Evolutionary conservation across 495 filamentous ascomycete genomes (phyloP).

Genomic region (Aspergillus ostianus): DNA sequence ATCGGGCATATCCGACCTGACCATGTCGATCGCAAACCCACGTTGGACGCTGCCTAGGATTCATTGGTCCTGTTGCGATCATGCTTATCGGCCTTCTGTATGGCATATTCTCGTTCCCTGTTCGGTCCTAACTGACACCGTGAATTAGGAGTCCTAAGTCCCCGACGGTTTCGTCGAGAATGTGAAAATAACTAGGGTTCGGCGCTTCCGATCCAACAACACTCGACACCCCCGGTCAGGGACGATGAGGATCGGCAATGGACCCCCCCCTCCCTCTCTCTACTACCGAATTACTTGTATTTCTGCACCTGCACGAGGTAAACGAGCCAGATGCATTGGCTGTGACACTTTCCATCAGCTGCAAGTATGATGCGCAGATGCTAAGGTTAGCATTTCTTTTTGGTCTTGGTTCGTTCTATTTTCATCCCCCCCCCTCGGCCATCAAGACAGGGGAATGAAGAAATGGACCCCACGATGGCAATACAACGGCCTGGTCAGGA

Average conservation of each 20-base stretch:
- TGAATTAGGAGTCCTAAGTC: too few relatives aligned
- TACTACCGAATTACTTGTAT: too few relatives aligned
- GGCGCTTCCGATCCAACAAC: too few relatives aligned
- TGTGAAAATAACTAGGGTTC: too few relatives aligned
- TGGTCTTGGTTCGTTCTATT: neutral
- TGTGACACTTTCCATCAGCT: neutral
- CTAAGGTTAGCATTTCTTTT: neutral
- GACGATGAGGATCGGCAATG: neutral
- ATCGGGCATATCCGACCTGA: conserved; percentile 1
- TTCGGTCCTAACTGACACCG: too few relatives aligned
- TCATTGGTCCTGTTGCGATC: conserved; percentile 1
- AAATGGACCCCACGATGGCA: neutral
- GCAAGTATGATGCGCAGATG: neutral
- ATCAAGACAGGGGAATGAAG: neutral
- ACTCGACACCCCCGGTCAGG: neutral
- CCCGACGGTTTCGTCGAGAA: too few relatives aligned
- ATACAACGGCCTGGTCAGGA: neutral
- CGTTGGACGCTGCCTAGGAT: neutral
- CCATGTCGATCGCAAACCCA: conserved; percentile 9
- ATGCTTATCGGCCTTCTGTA: neutral
- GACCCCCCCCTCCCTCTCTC: neutral
- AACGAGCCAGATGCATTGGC: neutral
- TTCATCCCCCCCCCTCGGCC: too few relatives aligned
- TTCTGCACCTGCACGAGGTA: neutral
- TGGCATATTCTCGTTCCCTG: too few relatives aligned